phyloP scores from a whole-genome alignment of 2,329 filamentous ascomycete genomes.

The Scedosporium dehoogii region DNA sequence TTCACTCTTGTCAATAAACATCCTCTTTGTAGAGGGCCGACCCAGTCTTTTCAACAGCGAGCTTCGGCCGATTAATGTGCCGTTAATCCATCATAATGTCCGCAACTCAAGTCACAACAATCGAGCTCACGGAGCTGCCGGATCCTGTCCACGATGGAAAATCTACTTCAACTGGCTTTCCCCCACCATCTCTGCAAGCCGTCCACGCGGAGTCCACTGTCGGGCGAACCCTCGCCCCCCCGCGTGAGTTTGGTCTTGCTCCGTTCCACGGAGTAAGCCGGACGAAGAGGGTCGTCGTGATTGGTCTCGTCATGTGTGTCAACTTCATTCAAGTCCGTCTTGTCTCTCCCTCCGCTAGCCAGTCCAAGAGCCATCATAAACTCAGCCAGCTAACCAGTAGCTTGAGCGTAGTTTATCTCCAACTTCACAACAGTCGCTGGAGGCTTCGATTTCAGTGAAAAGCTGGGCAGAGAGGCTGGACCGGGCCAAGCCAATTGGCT shows the following conservation, averaged over 20 bases:
- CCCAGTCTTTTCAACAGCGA: no score
- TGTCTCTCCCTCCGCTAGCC: not conserved
- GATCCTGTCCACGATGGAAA: not conserved
- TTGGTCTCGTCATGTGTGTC: conserved; percentile 1
- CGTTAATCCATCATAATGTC: not conserved
- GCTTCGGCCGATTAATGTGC: no score
- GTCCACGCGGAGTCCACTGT: not conserved
- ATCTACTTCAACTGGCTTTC: not conserved
- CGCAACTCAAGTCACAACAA: not conserved
- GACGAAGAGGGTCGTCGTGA: not conserved
- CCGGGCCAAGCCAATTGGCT: conserved; percentile 27
- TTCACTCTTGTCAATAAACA: no score
- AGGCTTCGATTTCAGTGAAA: conserved; percentile 17
- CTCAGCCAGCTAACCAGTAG: not conserved
- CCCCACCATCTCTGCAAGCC: not conserved
- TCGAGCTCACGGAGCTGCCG: not conserved
- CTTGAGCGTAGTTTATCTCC: conserved; percentile 17
- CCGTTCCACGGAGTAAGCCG: conserved; percentile 3
- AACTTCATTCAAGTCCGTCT: conserved; percentile 1
- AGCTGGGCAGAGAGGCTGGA: conserved; percentile 17
- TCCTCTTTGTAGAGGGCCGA: no score
- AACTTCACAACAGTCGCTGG: conserved; percentile 20
- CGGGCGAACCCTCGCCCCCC: not conserved
- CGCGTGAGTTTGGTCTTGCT: not conserved
- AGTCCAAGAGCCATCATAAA: not conserved